A percentile compares a stretch with the other conserved stretches of the same genome.
phyloP scores from a whole-genome alignment of 2,329 filamentous ascomycete genomes.

The Venturia oleaginea region DNA sequence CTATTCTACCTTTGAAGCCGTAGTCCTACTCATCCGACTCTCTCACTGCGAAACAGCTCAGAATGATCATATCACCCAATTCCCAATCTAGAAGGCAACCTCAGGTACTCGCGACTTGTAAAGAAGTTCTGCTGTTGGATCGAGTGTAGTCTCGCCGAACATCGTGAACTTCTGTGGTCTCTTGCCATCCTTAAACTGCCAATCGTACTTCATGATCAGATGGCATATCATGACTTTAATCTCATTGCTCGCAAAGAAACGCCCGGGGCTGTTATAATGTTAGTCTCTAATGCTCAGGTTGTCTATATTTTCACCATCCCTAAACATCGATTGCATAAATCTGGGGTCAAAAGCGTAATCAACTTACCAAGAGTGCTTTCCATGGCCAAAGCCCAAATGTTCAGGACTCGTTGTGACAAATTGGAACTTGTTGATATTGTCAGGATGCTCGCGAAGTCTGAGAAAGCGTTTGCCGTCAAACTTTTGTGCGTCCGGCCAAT shows the following conservation, averaged over 20 bases:
- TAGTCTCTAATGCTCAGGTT: neutral
- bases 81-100: neutral
- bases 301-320: neutral
- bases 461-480: conserved; percentile 26
- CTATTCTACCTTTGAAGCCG: no score
- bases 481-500: conserved; percentile 17
- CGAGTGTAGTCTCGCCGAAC: neutral
- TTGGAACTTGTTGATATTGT: conserved; percentile 24
- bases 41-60: no score
- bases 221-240: conserved; percentile 37
- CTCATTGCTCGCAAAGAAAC: conserved; percentile 39
- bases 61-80: no score
- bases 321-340: conserved; percentile 7
- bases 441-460: conserved; percentile 25
- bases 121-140: neutral
- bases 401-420: conserved; percentile 9
- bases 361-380: conserved; percentile 13
- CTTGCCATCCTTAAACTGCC: neutral
- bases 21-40: no score
- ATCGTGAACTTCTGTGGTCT: neutral
- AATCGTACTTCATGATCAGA: conserved; percentile 21
- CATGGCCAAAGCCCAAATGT: neutral
- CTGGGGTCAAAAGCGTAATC: neutral
- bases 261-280: conserved; percentile 24
- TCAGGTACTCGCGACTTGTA: neutral